Evolutionary conservation across 169 alveolate species (phyloP).

Genomic region (Plasmodium reichenowi): DNA sequence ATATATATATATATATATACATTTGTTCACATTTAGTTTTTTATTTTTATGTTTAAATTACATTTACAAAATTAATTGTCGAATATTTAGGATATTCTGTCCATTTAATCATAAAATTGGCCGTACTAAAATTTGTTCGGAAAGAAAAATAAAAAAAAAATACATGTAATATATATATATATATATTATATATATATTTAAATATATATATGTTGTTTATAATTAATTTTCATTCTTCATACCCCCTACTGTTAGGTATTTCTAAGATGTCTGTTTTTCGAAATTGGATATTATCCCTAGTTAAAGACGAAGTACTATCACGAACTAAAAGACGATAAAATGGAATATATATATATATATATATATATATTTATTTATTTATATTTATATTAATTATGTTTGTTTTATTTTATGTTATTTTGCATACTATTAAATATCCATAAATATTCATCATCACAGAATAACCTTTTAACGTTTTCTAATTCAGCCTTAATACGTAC

Average conservation of each 20-base stretch:
- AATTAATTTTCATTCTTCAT: background rate
- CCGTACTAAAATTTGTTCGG: constrained; percentile 24
- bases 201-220: background rate
- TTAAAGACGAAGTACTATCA: constrained; percentile 30
- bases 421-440: constrained; percentile 54
- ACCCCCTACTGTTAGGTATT: constrained; percentile 77
- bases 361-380: background rate
- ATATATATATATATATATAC: background rate
- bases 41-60: background rate
- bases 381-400: background rate
- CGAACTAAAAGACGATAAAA: constrained; percentile 1
- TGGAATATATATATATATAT: background rate
- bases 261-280: constrained; percentile 26
- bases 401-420: background rate
- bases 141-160: background rate
- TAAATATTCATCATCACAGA: constrained; percentile 56
- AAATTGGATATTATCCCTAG: constrained; percentile 65
- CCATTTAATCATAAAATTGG: constrained; percentile 60
- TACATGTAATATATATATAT: background rate
- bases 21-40: background rate
- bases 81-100: constrained; percentile 74
- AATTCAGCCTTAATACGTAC: constrained; percentile 58
- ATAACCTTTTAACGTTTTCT: constrained; percentile 60
- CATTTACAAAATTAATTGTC: constrained; percentile 61
- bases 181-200: background rate